These are phyloP conservation scores for Cnidoscolus chayamansa DNA, from an alignment of 441 rosid genomes.

Conservation along the genomic window DNA sequence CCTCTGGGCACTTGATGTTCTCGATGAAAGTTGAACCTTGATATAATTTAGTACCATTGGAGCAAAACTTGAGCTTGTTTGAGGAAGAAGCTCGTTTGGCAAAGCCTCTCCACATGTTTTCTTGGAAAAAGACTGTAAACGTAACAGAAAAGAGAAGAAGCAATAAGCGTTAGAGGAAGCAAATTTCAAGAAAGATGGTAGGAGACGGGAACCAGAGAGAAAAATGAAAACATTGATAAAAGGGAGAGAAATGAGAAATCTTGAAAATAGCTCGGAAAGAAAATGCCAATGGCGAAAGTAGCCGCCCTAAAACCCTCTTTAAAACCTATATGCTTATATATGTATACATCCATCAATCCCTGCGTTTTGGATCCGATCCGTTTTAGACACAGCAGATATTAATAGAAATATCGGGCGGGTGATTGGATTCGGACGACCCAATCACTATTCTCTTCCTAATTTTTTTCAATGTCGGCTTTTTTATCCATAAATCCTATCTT, in stretches of 20 bases:
- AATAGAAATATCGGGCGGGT: neutral
- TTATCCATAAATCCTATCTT: no score
- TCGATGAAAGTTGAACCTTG: constrained; percentile 11
- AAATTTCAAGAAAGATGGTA: neutral
- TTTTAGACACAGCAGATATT: no score
- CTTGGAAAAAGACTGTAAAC: constrained; percentile 4
- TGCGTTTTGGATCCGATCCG: constrained; percentile 14
- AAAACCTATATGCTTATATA: constrained; percentile 43
- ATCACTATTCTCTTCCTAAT: neutral
- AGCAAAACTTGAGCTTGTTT: constrained; percentile 36
- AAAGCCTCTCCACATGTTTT: constrained; percentile 71
- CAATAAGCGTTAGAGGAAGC: neutral
- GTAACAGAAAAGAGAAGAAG: neutral
- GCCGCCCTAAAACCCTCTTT: constrained; percentile 88
- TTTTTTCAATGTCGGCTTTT: no score
- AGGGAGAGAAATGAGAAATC: neutral
- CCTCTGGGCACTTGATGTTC: constrained; percentile 18
- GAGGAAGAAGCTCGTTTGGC: constrained; percentile 46
- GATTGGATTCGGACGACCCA: neutral
- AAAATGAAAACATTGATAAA: neutral
- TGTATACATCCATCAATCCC: neutral
- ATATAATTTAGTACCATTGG: constrained; percentile 14
- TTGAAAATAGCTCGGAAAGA: neutral
- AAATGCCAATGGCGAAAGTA: constrained; percentile 14
- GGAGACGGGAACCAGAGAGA: neutral